A percentile compares a stretch with the other conserved stretches of the same genome.
phyloP scores from a whole-genome alignment of 257 asterid genomes.

The Solanum paucissectum region DNA sequence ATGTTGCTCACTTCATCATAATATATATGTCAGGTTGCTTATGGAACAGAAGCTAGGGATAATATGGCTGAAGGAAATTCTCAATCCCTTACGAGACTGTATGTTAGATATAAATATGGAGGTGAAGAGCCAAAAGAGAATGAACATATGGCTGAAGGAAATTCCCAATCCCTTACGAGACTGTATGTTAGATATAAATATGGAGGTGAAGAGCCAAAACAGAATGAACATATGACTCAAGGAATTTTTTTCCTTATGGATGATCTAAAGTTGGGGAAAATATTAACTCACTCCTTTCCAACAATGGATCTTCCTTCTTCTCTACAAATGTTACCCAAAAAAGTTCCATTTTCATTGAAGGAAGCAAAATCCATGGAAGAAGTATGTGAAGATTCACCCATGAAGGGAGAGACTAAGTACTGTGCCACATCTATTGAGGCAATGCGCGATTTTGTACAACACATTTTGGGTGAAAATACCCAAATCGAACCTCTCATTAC shows the following conservation, averaged over 20 bases:
- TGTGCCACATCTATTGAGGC: slow-evolving; percentile 62
- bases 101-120: no score
- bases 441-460: slow-evolving; percentile 40
- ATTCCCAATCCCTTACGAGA: no score
- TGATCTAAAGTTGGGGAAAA: slow-evolving; percentile 40
- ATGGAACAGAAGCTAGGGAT: slow-evolving; percentile 11
- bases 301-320: slow-evolving; percentile 15
- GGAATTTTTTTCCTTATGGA: slow-evolving; percentile 42
- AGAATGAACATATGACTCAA: no score
- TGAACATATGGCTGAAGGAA: no score
- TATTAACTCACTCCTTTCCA: slow-evolving; percentile 45
- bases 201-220: no score
- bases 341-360: slow-evolving; percentile 44
- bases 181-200: no score
- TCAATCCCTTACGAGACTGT: no score
- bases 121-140: not conserved
- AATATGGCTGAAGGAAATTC: not conserved
- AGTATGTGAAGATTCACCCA: slow-evolving; percentile 44
- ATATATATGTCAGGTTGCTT: slow-evolving; percentile 18
- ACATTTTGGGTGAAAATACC: slow-evolving; percentile 19
- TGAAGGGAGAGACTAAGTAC: slow-evolving; percentile 53
- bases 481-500: slow-evolving; percentile 17
- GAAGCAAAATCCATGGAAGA: slow-evolving; percentile 49
- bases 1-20: no score
- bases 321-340: slow-evolving; percentile 13